Evolutionary conservation across 805 yeast species (phyloP).

Genomic region (Metschnikowia reukaufii): DNA sequence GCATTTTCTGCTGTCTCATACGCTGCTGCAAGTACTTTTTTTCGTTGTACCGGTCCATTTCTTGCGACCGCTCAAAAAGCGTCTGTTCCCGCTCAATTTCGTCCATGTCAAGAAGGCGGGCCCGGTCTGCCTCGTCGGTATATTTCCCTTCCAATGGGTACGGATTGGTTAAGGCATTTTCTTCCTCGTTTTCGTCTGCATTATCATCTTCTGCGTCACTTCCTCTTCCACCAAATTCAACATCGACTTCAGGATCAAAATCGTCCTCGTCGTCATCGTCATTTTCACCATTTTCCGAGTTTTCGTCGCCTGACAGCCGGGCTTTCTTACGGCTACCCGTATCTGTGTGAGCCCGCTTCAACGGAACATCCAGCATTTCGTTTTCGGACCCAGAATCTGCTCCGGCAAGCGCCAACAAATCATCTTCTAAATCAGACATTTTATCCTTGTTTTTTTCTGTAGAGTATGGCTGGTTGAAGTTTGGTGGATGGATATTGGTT

Average conservation of each 20-base stretch:
- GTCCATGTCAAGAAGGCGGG: slow-evolving; percentile 65
- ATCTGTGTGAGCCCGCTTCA: slow-evolving; percentile 32
- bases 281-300: slow-evolving; percentile 23
- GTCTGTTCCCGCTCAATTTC: slow-evolving; percentile 92
- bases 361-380: slow-evolving; percentile 31
- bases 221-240: slow-evolving; percentile 31
- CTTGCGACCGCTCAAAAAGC: slow-evolving; percentile 89
- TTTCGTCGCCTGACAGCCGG: slow-evolving; percentile 26
- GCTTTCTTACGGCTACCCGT: slow-evolving; percentile 12
- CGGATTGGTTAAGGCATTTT: slow-evolving; percentile 52
- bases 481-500: no score
- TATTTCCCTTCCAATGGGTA: slow-evolving; percentile 93
- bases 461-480: no score
- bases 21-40: slow-evolving; percentile 80
- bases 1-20: slow-evolving; percentile 53
- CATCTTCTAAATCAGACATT: slow-evolving; percentile 91
- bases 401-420: slow-evolving; percentile 86
- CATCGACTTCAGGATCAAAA: slow-evolving; percentile 26
- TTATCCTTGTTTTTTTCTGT: neutral
- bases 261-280: slow-evolving; percentile 23
- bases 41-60: slow-evolving; percentile 85
- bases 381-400: slow-evolving; percentile 48
- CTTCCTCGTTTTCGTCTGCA: slow-evolving; percentile 23
- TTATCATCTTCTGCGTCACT: slow-evolving; percentile 20
- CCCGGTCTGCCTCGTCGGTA: slow-evolving; percentile 77